Evolutionary conservation across 768 basidiomycete genomes (phyloP).

Genomic region (Pseudohyphozyma bogoriensis): DNA sequence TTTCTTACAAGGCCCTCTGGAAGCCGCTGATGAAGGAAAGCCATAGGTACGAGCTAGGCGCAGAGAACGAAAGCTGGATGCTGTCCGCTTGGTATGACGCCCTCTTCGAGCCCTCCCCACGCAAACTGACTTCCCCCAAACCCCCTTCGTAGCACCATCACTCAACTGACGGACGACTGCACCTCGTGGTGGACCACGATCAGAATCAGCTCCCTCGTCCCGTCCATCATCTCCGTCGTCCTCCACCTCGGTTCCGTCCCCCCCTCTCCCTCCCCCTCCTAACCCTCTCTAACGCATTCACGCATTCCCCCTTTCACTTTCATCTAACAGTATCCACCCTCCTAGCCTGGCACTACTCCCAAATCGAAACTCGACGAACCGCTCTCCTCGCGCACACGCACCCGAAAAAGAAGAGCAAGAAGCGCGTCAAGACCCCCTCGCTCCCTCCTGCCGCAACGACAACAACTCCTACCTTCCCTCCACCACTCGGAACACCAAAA

Average conservation of each 20-base stretch:
- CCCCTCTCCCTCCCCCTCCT: not conserved
- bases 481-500: too few relatives aligned
- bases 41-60: slow-evolving; percentile 10
- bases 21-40: slow-evolving; percentile 5
- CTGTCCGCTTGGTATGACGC: slow-evolving; percentile 10
- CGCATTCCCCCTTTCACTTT: too few relatives aligned
- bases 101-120: not conserved
- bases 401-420: not conserved
- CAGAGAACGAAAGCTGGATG: slow-evolving; percentile 1
- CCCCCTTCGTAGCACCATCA: not conserved
- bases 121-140: not conserved
- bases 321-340: too few relatives aligned
- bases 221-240: not conserved
- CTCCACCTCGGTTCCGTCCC: slow-evolving; percentile 1
- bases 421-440: too few relatives aligned
- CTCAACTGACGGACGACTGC: not conserved
- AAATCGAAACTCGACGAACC: not conserved
- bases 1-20: not conserved
- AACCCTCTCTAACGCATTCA: not conserved
- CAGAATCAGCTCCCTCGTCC: not conserved
- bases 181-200: not conserved
- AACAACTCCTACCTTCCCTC: too few relatives aligned
- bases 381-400: not conserved
- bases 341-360: too few relatives aligned
- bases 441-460: not conserved